Percentiles rank a stretch among this genome's conserved stretches.
These are phyloP conservation scores for Hanseniaspora meyeri DNA, from an alignment of 805 yeast species.

Conservation along the genomic window DNA sequence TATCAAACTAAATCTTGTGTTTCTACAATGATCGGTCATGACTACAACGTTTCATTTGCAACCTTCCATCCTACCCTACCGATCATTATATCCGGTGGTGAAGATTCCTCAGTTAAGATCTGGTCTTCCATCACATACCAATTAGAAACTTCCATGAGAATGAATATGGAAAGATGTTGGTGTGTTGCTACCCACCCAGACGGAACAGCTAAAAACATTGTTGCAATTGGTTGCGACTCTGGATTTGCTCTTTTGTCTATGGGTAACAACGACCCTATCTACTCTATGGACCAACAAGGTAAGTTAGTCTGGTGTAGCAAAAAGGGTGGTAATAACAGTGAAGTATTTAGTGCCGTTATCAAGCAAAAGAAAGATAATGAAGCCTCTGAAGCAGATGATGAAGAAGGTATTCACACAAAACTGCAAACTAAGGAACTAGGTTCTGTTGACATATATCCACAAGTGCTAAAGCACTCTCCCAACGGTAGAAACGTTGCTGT, in stretches of 20 bases:
- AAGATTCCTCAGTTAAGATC: slow-evolving; percentile 84
- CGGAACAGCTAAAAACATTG: slow-evolving; percentile 49
- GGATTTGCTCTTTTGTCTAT: slow-evolving; percentile 81
- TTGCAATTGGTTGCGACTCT: slow-evolving; percentile 89
- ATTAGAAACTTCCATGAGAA: slow-evolving; percentile 79
- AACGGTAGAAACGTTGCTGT: slow-evolving; percentile 95
- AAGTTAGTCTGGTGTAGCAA: slow-evolving; percentile 69
- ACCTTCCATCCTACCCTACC: slow-evolving; percentile 97
- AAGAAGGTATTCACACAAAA: slow-evolving; percentile 48
- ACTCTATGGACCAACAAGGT: slow-evolving; percentile 87
- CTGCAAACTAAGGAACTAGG: slow-evolving; percentile 84
- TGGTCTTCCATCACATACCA: slow-evolving; percentile 94
- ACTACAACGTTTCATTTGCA: slow-evolving; percentile 91
- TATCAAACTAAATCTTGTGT: slow-evolving; percentile 94
- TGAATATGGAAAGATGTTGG: slow-evolving; percentile 94
- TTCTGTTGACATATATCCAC: slow-evolving; percentile 86
- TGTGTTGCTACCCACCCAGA: slow-evolving; percentile 65
- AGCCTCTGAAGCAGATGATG: slow-evolving; percentile 46
- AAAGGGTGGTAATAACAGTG: slow-evolving; percentile 44
- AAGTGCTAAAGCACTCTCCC: slow-evolving; percentile 78
- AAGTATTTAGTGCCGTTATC: slow-evolving; percentile 71
- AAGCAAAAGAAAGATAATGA: slow-evolving; percentile 35
- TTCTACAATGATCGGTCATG: slow-evolving; percentile 87
- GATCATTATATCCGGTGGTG: slow-evolving; percentile 87
- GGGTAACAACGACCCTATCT: slow-evolving; percentile 88